Evolutionary conservation across 257 asterid genomes (phyloP), one percentile per base, ranked within the genome.

Genomic region (Euphrasia confusa): DNA sequence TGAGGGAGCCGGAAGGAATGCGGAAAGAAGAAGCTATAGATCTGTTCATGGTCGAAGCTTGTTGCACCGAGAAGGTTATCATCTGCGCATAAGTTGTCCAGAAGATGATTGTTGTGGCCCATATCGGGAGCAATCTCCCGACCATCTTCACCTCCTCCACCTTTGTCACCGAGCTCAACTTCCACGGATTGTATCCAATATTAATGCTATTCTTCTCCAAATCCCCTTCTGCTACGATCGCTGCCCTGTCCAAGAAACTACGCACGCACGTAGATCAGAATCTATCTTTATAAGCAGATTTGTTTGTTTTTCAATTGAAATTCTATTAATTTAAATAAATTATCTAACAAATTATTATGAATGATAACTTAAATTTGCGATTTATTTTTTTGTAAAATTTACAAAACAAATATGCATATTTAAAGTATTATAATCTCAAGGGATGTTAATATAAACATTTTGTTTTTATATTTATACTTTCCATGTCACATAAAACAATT

Each of bases 41-140:
- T 71, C 98, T 72, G 13, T 83, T 63, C 98, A 92, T 92, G 64
- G 98, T 84, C 49, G 89, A 73, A 0, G 98, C 98, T 76, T 92
- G 98, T 55, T 84, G 83, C 8, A 92, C 98, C 0, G 97, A 92
- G 67, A 88, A 92, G 6, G 97, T 88, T 9, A 89, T 92, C 97
- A 92, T 86, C 74, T 92, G 97, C 7, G 98, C 98, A 47, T 88
- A 92, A 7, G 83, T 82, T 21, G 98, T 92, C 98, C 98, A 92
- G 74, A 92, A 92, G 8, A 92, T 69, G 50, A 92, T 89, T 32
- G 98, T 92, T 4, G 97, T 92, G 3, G 98, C 95, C 98, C 98
- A 92, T 49, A 89, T 77, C 2, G 98, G 98, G 12, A 92, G 73
- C 61, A 92, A 55, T 60, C 85, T 71, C 0, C 64, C 89, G 87